Percentiles rank a stretch among this genome's conserved stretches.
Conservation (phyloP, 2,329 filamentous ascomycete genomes). For the Colletotrichum sp. region DNA sequence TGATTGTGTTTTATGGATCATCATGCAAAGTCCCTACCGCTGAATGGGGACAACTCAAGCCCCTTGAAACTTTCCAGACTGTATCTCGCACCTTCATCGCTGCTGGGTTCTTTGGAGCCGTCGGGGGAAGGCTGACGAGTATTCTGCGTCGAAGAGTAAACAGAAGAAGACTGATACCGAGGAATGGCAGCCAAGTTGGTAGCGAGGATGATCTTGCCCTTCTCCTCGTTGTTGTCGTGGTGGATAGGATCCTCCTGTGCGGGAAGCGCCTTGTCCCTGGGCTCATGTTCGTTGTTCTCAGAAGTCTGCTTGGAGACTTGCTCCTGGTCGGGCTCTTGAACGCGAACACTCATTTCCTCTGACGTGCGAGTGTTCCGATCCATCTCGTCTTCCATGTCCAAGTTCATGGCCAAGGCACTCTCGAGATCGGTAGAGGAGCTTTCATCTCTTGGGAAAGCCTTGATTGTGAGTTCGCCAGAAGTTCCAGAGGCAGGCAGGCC, state of each 20-base stretch:
- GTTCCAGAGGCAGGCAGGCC: neutral
- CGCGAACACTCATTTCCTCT: neutral
- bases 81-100: neutral
- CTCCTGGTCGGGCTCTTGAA: neutral
- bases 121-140: neutral
- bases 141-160: slow-evolving; percentile 12
- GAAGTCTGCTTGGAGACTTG: neutral
- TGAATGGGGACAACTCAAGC: slow-evolving; percentile 39
- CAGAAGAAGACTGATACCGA: slow-evolving; percentile 9
- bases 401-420: neutral
- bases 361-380: neutral
- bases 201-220: neutral
- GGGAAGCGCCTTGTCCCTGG: neutral
- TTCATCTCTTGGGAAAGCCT: neutral
- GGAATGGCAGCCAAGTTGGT: neutral
- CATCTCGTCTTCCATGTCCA: neutral
- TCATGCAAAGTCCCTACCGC: slow-evolving; percentile 27
- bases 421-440: neutral
- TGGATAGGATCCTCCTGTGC: neutral
- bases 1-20: neutral
- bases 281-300: neutral
- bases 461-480: neutral
- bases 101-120: neutral
- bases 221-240: neutral
- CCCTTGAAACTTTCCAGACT: slow-evolving; percentile 34